phyloP scores from a whole-genome alignment of 768 basidiomycete genomes.

The Pleurotus tuber-regium region DNA sequence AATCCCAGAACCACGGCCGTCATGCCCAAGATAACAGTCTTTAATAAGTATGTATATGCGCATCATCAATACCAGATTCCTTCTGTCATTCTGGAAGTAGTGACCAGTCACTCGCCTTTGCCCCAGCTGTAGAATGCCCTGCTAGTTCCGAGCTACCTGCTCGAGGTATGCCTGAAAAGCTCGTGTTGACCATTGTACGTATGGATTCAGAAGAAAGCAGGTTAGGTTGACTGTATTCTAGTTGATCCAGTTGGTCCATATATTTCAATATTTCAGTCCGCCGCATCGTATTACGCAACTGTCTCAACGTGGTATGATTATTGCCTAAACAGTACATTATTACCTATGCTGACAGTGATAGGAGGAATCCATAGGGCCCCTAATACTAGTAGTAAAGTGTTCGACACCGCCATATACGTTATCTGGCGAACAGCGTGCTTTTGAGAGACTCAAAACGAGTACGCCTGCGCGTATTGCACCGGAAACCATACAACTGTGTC shows the following conservation, averaged over 20 bases:
- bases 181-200: neutral
- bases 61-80: too few relatives aligned
- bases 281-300: neutral
- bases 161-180: constrained; percentile 5
- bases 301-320: neutral
- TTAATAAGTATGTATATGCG: too few relatives aligned
- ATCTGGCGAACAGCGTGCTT: too few relatives aligned
- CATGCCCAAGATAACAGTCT: constrained; percentile 2
- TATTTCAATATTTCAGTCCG: neutral
- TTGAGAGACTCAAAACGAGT: too few relatives aligned
- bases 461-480: too few relatives aligned
- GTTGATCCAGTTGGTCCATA: neutral
- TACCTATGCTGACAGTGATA: too few relatives aligned
- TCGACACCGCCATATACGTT: too few relatives aligned
- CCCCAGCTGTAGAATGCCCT: neutral
- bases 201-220: neutral
- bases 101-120: neutral
- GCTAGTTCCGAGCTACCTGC: constrained; percentile 3
- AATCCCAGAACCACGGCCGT: neutral
- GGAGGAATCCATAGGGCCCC: too few relatives aligned
- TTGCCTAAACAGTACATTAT: neutral
- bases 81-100: too few relatives aligned
- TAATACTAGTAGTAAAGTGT: too few relatives aligned
- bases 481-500: too few relatives aligned
- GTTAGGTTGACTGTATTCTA: neutral